Conservation (phyloP, 2,329 filamentous ascomycete species). For the Penicillium brasilianum region DNA sequence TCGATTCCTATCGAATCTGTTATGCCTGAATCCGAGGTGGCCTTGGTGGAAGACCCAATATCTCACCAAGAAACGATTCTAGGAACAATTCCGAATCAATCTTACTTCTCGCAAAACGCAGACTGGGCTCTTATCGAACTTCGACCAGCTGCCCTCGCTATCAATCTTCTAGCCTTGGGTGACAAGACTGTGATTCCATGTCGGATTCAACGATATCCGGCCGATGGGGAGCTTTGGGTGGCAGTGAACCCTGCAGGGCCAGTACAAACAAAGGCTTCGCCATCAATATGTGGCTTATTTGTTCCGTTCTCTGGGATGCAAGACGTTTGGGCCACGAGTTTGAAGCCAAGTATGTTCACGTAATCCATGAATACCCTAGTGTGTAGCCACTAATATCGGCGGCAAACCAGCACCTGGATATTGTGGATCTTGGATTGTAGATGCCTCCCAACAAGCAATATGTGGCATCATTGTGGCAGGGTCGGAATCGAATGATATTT, state of each 20-base stretch:
- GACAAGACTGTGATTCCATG: background rate
- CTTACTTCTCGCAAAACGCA: background rate
- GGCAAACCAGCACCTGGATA: background rate
- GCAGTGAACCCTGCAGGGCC: background rate
- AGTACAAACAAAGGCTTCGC: background rate
- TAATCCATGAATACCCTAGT: background rate
- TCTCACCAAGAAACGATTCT: background rate
- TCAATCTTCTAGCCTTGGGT: background rate
- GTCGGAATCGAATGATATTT: background rate
- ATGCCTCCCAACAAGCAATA: background rate
- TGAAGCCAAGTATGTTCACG: background rate
- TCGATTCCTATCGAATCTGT: background rate
- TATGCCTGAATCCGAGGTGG: background rate
- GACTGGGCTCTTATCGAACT: slow-evolving; percentile 1
- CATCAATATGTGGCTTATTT: background rate
- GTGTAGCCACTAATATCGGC: background rate
- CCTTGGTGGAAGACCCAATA: background rate
- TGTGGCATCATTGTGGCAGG: background rate
- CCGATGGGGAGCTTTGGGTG: background rate
- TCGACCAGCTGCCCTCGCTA: background rate
- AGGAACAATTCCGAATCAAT: background rate
- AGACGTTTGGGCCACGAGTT: background rate
- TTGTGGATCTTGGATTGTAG: background rate
- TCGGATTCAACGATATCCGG: background rate
- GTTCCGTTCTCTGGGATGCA: background rate